Percentiles rank a stretch among this genome's conserved stretches.
Evolutionary conservation across 2,329 filamentous ascomycete genomes (phyloP).

Genomic region (Monosporascus sp.): DNA sequence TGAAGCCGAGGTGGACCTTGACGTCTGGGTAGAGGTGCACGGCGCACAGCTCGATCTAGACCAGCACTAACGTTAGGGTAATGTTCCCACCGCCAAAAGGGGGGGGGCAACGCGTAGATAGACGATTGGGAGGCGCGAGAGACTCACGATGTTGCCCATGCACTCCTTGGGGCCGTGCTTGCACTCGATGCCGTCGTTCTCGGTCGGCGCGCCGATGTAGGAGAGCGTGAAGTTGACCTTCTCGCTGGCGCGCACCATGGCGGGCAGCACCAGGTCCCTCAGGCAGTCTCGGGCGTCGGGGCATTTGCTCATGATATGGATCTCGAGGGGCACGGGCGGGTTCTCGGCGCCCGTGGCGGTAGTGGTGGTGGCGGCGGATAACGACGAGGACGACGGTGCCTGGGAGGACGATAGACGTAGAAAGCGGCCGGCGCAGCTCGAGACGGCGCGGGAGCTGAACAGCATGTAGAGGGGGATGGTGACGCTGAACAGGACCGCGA

Average conservation of each 20-base stretch:
- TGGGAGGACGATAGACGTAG: background rate
- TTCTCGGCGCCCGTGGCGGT: slow-evolving; percentile 2
- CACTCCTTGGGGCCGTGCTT: slow-evolving; percentile 86
- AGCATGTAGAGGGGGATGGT: slow-evolving; percentile 17
- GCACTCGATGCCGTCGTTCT: slow-evolving; percentile 80
- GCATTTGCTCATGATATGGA: slow-evolving; percentile 97
- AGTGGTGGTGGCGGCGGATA: slow-evolving; percentile 7
- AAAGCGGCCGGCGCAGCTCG: slow-evolving; percentile 12
- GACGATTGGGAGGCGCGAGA: too few species aligned
- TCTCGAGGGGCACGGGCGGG: slow-evolving; percentile 69
- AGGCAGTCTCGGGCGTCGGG: slow-evolving; percentile 86
- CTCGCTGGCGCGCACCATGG: slow-evolving; percentile 74
- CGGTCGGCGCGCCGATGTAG: slow-evolving; percentile 76
- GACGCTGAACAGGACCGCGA: slow-evolving; percentile 16
- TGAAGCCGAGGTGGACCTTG: slow-evolving; percentile 86
- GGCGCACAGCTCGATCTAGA: slow-evolving; percentile 75
- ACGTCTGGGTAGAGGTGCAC: slow-evolving; percentile 75
- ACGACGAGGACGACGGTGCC: background rate
- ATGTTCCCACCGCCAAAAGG: slow-evolving; percentile 29
- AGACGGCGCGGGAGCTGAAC: slow-evolving; percentile 12
- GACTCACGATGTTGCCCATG: slow-evolving; percentile 64
- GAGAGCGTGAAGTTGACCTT: slow-evolving; percentile 90
- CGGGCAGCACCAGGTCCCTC: slow-evolving; percentile 71
- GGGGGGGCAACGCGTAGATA: slow-evolving; percentile 29
- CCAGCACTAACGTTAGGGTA: too few species aligned